Conservation (phyloP, 768 basidiomycete species). For the Tricholoma flavovirens region DNA sequence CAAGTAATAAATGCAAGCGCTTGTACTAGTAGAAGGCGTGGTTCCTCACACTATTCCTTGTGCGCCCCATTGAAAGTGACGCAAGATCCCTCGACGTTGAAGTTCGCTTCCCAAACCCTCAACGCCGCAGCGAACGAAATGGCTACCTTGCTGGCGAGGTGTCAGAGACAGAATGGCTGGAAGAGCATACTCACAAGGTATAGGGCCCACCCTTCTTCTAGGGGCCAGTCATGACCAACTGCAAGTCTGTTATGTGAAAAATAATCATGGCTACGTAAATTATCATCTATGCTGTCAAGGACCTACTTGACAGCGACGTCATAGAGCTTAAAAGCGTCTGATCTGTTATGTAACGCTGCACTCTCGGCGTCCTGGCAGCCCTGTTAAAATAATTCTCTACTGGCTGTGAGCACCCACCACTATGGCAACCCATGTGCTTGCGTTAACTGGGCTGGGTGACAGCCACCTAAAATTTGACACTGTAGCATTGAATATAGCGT, state of each 20-base stretch:
- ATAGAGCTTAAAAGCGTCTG: slow-evolving; percentile 60
- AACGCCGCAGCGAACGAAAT: slow-evolving; percentile 60
- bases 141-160: slow-evolving; percentile 54
- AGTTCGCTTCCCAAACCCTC: slow-evolving; percentile 63
- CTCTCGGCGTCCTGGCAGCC: slow-evolving; percentile 63
- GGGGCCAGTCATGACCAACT: slow-evolving; percentile 61
- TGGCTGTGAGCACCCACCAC: slow-evolving; percentile 51
- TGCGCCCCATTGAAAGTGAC: slow-evolving; percentile 70
- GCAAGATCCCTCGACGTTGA: slow-evolving; percentile 58
- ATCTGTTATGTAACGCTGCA: slow-evolving; percentile 48
- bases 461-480: slow-evolving; percentile 45
- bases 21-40: not conserved
- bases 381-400: not conserved
- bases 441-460: slow-evolving; percentile 64
- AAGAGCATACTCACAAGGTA: slow-evolving; percentile 42
- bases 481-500: not conserved
- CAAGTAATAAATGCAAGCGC: not conserved
- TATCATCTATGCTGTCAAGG: not conserved
- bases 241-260: slow-evolving; percentile 39
- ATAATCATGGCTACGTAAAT: not conserved
- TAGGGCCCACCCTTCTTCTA: slow-evolving; percentile 68
- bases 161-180: not conserved
- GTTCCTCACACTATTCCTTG: slow-evolving; percentile 58
- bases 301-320: slow-evolving; percentile 62
- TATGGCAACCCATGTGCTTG: slow-evolving; percentile 61